Base-by-base conservation (phyloP, 805 yeast species). In the Myxozyma sirexii region DNA sequence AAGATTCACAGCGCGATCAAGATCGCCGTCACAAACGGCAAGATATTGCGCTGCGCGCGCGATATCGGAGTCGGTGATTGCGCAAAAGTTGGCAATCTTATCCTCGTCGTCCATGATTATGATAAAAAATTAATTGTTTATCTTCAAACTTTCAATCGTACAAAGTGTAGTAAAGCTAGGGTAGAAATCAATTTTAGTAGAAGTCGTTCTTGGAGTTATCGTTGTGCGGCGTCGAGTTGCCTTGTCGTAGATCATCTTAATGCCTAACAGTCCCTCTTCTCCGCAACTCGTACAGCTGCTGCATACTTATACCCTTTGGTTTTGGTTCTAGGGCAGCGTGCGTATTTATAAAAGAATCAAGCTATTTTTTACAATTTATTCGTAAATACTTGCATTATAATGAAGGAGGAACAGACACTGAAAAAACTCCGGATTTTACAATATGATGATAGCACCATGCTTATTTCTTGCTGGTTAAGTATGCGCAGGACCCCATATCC, bases 1-100 rank as follows among this genome's bases (percentile, higher is more conserved):
- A 45, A 94, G 76, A 13, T 90, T 84, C 6, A 94, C 88, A 0
- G 99, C 98, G 21, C 84, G 82, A 58, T 92, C 96, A 35, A 93
- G 71, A 71, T 90, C 83, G 47, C 84, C 84, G 51, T 86, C 91
- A 3, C 93, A 81, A 76, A 93, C 84, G 26, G 86, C 91, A 21
- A 94, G 72, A 70, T 86, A 94, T 66, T 86, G 90, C 54, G 79
- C 76, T 0, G 98, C 98, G 12, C 82, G 75, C 4, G 79, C 79
- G 0, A 82, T 79, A 70, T 88, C 93, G 1, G 83, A 83, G 23
- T 90, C 88, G 0, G 98, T 91, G 55, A 94, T 85, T 42, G 93
- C 92, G 72, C 92, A 77, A 73, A 94, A 94, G 23, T 85, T 82
- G 23, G 88, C 85, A 39, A 89, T 77, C 49, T 78, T 75, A 52